Percentiles rank a stretch among this genome's conserved stretches.
Evolutionary conservation across 169 alveolate species (phyloP).

Genomic region (Babesia ovata): DNA sequence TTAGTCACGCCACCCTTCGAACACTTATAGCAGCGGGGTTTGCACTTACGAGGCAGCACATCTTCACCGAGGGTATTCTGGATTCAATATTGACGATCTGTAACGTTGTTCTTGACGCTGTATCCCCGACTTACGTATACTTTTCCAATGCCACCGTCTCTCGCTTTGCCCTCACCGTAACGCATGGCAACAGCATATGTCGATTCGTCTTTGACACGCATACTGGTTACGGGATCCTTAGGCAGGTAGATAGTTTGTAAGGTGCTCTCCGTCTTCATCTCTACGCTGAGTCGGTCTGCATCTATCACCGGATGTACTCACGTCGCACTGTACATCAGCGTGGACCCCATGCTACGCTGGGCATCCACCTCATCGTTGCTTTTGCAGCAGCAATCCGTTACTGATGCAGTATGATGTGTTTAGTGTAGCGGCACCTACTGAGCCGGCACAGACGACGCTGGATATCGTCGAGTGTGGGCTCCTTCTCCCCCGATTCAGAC

Average conservation of each 20-base stretch:
- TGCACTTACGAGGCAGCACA: slow-evolving; percentile 13
- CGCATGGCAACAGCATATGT: slow-evolving; percentile 24
- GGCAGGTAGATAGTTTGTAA: slow-evolving; percentile 5
- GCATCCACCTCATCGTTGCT: too few species aligned
- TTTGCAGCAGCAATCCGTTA: too few species aligned
- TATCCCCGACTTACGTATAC: not conserved
- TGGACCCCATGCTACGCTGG: too few species aligned
- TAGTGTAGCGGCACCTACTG: not conserved
- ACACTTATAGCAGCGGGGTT: not conserved
- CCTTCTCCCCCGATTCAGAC: not conserved
- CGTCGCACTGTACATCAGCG: not conserved
- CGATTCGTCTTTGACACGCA: not conserved
- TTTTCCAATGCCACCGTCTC: not conserved
- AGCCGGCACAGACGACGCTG: slow-evolving; percentile 10
- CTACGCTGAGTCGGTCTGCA: not conserved
- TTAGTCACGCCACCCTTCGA: slow-evolving; percentile 4
- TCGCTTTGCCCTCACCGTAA: not conserved
- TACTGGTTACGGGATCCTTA: not conserved
- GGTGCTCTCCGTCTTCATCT: not conserved
- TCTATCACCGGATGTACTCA: not conserved
- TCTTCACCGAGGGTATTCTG: not conserved
- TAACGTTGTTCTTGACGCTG: not conserved
- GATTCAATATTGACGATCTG: slow-evolving; percentile 21
- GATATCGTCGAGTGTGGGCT: not conserved
- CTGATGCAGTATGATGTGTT: not conserved